Percentiles rank a stretch among this genome's conserved stretches.
These are phyloP conservation scores for Artemisia argyi DNA, from an alignment of 129 eudicot genomes.

Conservation along the genomic window DNA sequence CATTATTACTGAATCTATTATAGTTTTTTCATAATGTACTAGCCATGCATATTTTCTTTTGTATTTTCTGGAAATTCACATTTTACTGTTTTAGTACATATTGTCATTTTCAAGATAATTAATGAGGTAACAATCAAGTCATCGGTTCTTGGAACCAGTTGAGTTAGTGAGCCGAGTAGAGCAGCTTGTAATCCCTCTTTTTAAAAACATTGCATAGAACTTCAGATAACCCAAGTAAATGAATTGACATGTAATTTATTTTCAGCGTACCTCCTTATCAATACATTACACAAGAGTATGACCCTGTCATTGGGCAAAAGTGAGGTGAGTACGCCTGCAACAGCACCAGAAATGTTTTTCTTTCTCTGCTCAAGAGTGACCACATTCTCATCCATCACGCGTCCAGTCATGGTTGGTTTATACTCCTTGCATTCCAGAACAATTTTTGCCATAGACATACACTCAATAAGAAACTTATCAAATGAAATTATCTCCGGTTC, in stretches of 20 bases:
- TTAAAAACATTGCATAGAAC: neutral
- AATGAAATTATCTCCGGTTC: conserved; percentile 72
- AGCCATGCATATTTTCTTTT: too few relatives aligned
- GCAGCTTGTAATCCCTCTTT: too few relatives aligned
- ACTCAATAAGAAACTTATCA: conserved; percentile 79
- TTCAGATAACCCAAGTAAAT: conserved; percentile 14
- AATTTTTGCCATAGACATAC: conserved; percentile 84
- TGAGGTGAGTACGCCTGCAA: conserved; percentile 66
- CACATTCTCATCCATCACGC: conserved; percentile 69
- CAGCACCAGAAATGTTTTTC: conserved; percentile 71
- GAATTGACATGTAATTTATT: neutral
- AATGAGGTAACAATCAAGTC: too few relatives aligned
- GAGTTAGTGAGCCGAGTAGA: too few relatives aligned
- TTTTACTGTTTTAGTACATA: too few relatives aligned
- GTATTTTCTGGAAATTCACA: too few relatives aligned
- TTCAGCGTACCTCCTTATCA: conserved; percentile 67
- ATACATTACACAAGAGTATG: conserved; percentile 73
- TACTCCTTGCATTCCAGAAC: conserved; percentile 92
- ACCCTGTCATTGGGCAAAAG: conserved; percentile 84
- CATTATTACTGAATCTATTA: too few relatives aligned
- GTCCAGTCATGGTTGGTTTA: conserved; percentile 78
- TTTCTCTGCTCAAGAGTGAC: conserved; percentile 70
- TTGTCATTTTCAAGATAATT: too few relatives aligned
- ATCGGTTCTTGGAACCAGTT: too few relatives aligned
- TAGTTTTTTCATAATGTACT: too few relatives aligned